A percentile compares a stretch with the other conserved stretches of the same genome.
These are phyloP conservation scores for Candida orba DNA, from an alignment of 805 yeast species.

Conservation along the genomic window DNA sequence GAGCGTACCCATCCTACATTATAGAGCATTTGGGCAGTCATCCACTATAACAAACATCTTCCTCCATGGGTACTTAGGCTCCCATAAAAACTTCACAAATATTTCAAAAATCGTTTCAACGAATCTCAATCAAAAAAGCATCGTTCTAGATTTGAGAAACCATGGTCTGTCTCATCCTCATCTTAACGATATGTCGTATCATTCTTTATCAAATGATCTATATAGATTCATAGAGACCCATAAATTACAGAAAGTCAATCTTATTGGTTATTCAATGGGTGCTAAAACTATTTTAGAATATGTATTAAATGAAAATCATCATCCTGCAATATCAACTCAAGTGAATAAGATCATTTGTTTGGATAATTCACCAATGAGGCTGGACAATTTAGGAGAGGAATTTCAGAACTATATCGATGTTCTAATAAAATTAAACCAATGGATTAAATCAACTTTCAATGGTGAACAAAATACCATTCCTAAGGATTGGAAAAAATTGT, in stretches of 20 bases:
- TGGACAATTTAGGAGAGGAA: slow-evolving; percentile 24
- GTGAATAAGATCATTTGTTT: slow-evolving; percentile 38
- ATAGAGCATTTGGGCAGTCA: background rate
- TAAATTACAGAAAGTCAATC: slow-evolving; percentile 24
- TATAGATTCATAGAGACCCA: slow-evolving; percentile 10
- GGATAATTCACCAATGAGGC: slow-evolving; percentile 36
- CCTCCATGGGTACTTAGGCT: slow-evolving; percentile 52
- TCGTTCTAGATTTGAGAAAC: slow-evolving; percentile 41
- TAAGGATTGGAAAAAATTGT: slow-evolving; percentile 1
- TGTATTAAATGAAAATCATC: slow-evolving; percentile 23
- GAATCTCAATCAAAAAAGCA: slow-evolving; percentile 28
- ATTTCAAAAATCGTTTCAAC: slow-evolving; percentile 31
- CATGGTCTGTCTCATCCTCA: slow-evolving; percentile 49
- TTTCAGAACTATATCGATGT: slow-evolving; percentile 17
- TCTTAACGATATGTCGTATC: slow-evolving; percentile 29
- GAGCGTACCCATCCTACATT: background rate
- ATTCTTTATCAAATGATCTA: slow-evolving; percentile 17
- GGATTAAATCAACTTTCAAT: slow-evolving; percentile 2
- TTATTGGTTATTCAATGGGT: slow-evolving; percentile 56
- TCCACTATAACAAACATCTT: slow-evolving; percentile 31
- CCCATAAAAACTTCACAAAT: slow-evolving; percentile 35
- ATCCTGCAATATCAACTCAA: slow-evolving; percentile 16
- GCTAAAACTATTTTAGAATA: slow-evolving; percentile 48
- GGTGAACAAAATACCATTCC: background rate
- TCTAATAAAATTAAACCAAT: slow-evolving; percentile 6